Base-by-base conservation (phyloP, 257 asterid species). In the Lavandula angustifolia region DNA sequence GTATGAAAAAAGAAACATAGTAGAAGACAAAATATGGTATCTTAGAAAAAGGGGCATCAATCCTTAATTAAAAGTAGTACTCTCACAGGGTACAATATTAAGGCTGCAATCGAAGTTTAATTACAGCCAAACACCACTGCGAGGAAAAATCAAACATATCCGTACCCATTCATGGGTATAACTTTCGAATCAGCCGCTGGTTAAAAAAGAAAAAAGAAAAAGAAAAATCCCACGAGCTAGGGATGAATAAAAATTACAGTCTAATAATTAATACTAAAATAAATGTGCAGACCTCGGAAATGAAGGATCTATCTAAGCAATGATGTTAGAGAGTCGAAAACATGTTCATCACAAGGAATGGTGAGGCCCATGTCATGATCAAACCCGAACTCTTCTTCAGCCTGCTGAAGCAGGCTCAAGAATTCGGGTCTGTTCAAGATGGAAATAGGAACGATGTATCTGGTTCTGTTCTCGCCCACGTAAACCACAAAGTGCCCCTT, bases 291-390 rank as follows among this genome's bases (percentile, higher is more conserved):
- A n/a, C n/a, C n/a, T n/a, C n/a, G n/a, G n/a, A n/a, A n/a, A n/a
- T n/a, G n/a, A n/a, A n/a, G n/a, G n/a, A 27, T 37, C 71, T 69
- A 79, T 60, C 77, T 75, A 13, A 77, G 57, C 60, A 73, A 60
- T 34, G 88, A 83, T 0, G 73, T 70, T 8, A 81, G 73, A 59
- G 86, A 79, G 66, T 78, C 50, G 14, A 84, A 84, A 67, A 70
- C 55, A 1, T 73, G 62, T 71, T 84, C 80, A 0, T 81, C 79
- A 29, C 91, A 84, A 8, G 87, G 91, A 65, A 84, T 54, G 1
- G 82, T 81, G 43, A 84, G 81, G 0, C 87, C 91, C 91, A 73
- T 84, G 9, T 79, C 82, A 5, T 84, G 82, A 77, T 79, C 87
- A 1, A 84, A 84, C 1, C 91, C 91, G 3, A 81, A 84, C 57